Evolutionary conservation across 2,329 filamentous ascomycete genomes (phyloP), one percentile per base, ranked within the genome.

Genomic region (Fusarium sp.): DNA sequence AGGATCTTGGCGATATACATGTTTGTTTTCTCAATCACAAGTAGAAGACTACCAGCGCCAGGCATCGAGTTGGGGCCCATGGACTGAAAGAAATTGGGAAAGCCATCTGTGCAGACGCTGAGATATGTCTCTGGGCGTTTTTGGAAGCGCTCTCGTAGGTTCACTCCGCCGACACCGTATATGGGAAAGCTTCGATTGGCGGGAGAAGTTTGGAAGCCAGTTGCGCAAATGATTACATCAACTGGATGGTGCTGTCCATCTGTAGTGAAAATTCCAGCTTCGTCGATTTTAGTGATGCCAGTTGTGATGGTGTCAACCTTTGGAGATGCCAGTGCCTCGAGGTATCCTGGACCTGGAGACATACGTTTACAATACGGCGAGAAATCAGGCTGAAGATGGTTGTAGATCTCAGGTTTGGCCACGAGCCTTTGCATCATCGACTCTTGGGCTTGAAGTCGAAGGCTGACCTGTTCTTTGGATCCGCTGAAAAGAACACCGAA

Each of bases 51-150:
- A 0, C 63, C 63, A 0, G 53, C 61, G 2, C 63, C 63, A 0
- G 63, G 63, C 63, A 66, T 66, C 0, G 63, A 66, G 17, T 66
- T 66, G 1, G 63, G 63, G 0, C 63, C 63, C 63, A 66, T 66
- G 2, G 63, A 66, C 32, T 66, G 63, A 17, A 66, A 66, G 33
- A 66, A 46, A 0, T 66, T 66, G 5, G 63, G 63, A n/a, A 66
- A 66, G 0, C 63, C 61, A 13, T 66, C 61, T 30, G 61, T 66
- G 12, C 61, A 66, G 4, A 66, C 61, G 18, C 63, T 66, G 3
- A 66, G 61, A 5, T 66, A 66, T 15, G 63, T 66, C 15, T 66
- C 61, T 3, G 63, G 63, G 7, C 63, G 63, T 1, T 60, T 66
- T 9, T 50, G 45, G 14, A 66, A 66, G 23, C 63, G 63, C 15